These are phyloP conservation scores for Saccharomyces mikatae DNA, from an alignment of 805 yeast genomes.

Conservation along the genomic window DNA sequence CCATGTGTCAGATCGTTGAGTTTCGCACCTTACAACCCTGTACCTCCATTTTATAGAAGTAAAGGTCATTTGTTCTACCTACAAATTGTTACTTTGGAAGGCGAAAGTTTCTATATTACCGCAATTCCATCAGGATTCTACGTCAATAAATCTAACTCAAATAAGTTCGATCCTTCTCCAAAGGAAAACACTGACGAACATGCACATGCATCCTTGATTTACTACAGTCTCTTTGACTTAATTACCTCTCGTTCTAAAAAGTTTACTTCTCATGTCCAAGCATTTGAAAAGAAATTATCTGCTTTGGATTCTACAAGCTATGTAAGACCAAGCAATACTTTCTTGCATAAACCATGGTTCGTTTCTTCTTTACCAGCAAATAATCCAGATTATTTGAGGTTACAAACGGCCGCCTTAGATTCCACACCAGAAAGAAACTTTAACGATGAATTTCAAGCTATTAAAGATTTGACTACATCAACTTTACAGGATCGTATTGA, in stretches of 20 bases:
- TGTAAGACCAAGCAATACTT: conserved; percentile 52
- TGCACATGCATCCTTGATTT: conserved; percentile 14
- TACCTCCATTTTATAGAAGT: conserved; percentile 50
- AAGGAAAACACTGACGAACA: conserved; percentile 18
- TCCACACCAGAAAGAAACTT: conserved; percentile 55
- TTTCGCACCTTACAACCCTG: conserved; percentile 82
- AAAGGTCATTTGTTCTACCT: conserved; percentile 79
- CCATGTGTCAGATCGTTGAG: conserved; percentile 50
- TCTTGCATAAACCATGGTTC: conserved; percentile 73
- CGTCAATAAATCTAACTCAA: conserved; percentile 59
- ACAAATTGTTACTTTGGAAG: conserved; percentile 69
- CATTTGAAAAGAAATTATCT: conserved; percentile 41
- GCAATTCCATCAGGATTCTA: conserved; percentile 73
- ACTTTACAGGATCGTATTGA: conserved; percentile 58
- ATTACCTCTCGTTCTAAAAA: conserved; percentile 58
- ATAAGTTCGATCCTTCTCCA: conserved; percentile 61
- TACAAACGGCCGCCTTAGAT: conserved; percentile 38
- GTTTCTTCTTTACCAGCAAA: conserved; percentile 25
- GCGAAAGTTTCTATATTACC: conserved; percentile 70
- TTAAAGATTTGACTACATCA: conserved; percentile 59
- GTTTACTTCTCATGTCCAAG: conserved; percentile 44
- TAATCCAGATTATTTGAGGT: conserved; percentile 49
- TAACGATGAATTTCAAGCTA: conserved; percentile 84
- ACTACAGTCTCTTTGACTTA: conserved; percentile 49
- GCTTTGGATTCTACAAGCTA: conserved; percentile 45